Evolutionary conservation across 78 protist genomes (phyloP), one percentile per base, ranked within the genome.

Genomic region (Dictyostelium intermedium): DNA sequence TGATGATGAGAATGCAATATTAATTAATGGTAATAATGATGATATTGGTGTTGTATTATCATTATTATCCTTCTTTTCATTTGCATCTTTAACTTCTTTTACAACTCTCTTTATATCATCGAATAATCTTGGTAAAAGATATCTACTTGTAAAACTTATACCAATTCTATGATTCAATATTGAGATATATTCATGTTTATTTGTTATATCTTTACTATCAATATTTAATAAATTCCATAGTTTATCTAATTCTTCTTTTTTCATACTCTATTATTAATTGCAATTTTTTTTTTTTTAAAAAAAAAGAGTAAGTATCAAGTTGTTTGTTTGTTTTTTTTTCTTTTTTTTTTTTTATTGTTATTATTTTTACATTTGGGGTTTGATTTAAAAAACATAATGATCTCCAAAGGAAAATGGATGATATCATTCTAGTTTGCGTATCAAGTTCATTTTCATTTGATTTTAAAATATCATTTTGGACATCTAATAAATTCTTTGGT

Each of bases 141-240:
- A 72, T 72, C 79, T 72, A 72, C 79, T 72, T 72, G 79, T 30
- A 34, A 72, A 27, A 72, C 47, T 35, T 5, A 72, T 72, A 32
- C 43, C 43, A 8, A 72, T 34, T 72, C 43, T 27, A 32, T 72
- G 45, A 72, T 32, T 72, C 34, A 72, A 72, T 34, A 72, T 32
- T 72, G 25, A 32, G 14, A 72, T 32, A 32, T 32, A 32, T 30
- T 34, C 43, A 16, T 23, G 39, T 66, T 72, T 72, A 72, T 72
- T 35, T 10, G 0, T 72, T 34, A 72, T 7, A 34, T 34, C 23
- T 13, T 72, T 35, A 34, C 13, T 32, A 14, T 27, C 25, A 32
- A 72, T 32, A 72, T 72, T 72, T 32, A 72, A 32, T 72, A 72
- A 72, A 16, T 72, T 72, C 79, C 79, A 72, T 34, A 72, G 16